These are phyloP conservation scores for Coccomyxa sp. DNA, from an alignment of 139 green algal genomes.

Conservation along the genomic window DNA sequence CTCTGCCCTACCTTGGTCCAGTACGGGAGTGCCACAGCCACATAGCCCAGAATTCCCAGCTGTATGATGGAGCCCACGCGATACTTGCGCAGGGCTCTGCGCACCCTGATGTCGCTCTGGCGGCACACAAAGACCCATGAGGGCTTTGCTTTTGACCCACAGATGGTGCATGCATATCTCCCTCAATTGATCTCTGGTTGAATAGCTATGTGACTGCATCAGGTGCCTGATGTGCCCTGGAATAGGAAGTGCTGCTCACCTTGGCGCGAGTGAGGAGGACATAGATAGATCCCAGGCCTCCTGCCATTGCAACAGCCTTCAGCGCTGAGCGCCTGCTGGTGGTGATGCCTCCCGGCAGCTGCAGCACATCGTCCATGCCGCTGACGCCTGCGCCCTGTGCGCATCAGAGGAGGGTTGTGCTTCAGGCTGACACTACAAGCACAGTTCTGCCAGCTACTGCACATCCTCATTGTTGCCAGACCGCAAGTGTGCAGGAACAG, in stretches of 20 bases:
- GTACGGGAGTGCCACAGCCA: constrained; percentile 25
- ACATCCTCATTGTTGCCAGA: too few species aligned
- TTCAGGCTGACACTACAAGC: too few species aligned
- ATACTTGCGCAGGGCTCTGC: constrained; percentile 24
- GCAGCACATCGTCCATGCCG: constrained; percentile 35
- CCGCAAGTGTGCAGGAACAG: too few species aligned
- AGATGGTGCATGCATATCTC: not conserved
- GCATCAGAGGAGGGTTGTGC: not conserved
- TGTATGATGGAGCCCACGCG: constrained; percentile 36
- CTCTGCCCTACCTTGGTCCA: constrained; percentile 40
- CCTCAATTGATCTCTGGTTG: too few species aligned
- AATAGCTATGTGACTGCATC: too few species aligned
- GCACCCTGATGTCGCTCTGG: constrained; percentile 20
- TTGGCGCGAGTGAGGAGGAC: constrained; percentile 34
- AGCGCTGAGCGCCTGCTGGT: constrained; percentile 55
- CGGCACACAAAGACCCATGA: not conserved
- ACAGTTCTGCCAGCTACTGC: too few species aligned
- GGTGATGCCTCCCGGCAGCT: constrained; percentile 42
- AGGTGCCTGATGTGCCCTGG: not conserved
- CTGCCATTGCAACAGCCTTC: constrained; percentile 36
- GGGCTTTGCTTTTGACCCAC: not conserved
- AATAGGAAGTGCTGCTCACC: constrained; percentile 24
- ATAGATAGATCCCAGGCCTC: constrained; percentile 24
- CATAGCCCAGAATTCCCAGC: constrained; percentile 38
- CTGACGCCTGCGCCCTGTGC: not conserved